Percentiles rank a stretch among this genome's conserved stretches.
These are phyloP conservation scores for Colletotrichum sp. DNA, from an alignment of 2,329 filamentous ascomycete species.

Conservation along the genomic window DNA sequence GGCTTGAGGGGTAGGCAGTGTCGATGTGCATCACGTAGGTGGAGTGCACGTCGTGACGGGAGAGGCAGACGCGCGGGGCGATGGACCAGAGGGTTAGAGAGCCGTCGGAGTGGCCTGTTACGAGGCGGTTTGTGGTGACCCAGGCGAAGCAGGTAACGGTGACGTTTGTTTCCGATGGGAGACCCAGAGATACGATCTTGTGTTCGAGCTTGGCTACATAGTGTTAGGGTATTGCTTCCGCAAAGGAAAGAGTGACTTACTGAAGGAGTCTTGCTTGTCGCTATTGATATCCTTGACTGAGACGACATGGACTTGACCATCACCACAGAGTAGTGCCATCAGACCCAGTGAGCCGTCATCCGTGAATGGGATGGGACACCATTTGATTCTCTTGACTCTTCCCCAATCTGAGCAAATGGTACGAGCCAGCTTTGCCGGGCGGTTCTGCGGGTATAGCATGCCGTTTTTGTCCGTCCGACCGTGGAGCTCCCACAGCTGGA, in stretches of 20 bases:
- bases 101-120: conserved; percentile 61
- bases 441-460: conserved; percentile 36
- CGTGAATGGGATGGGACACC: conserved; percentile 52
- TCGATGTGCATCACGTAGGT: conserved; percentile 59
- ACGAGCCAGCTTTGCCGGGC: conserved; percentile 42
- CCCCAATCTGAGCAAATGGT: conserved; percentile 57
- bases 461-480: conserved; percentile 32
- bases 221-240: not conserved
- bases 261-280: conserved; percentile 34
- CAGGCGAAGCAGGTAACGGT: conserved; percentile 59
- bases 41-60: conserved; percentile 58
- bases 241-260: not conserved
- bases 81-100: conserved; percentile 63
- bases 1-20: conserved; percentile 61
- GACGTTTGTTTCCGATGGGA: conserved; percentile 51
- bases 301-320: conserved; percentile 56
- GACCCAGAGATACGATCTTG: conserved; percentile 48
- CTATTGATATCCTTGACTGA: conserved; percentile 38
- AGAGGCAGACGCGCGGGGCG: conserved; percentile 51
- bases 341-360: conserved; percentile 37
- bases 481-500: conserved; percentile 59
- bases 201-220: conserved; percentile 47
- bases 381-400: conserved; percentile 53
- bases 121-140: conserved; percentile 60
- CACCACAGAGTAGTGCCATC: conserved; percentile 54